Percentiles rank a stretch among this genome's conserved stretches.
Conservation (phyloP, 345 rosid species). For the Arabis hirsuta region DNA sequence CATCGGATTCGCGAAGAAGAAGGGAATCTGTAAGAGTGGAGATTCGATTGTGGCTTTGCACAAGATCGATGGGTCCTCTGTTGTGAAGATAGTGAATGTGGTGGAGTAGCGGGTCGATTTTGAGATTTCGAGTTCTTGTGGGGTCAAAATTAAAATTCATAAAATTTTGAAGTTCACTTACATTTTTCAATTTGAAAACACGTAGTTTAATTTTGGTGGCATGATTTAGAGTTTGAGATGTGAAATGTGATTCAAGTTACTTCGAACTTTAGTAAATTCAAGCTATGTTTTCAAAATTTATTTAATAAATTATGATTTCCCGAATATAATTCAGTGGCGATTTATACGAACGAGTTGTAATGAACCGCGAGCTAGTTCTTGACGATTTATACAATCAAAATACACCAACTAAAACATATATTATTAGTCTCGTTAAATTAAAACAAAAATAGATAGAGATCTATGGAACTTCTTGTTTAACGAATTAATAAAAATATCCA, state of each 20-base stretch:
- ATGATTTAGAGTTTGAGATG: no score
- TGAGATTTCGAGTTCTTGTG: not conserved
- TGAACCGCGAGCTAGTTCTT: no score
- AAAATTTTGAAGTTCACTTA: not conserved
- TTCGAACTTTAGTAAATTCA: no score
- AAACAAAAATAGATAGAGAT: no score
- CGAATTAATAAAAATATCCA: not conserved
- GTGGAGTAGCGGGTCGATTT: conserved; percentile 6
- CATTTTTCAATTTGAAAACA: not conserved
- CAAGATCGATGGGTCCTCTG: conserved; percentile 16
- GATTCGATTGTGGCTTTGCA: conserved; percentile 61
- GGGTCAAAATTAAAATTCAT: not conserved
- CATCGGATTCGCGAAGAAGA: conserved; percentile 57
- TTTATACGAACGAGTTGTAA: no score
- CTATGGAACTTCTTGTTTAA: not conserved
- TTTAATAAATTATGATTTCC: no score
- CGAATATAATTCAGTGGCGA: no score
- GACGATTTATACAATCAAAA: no score
- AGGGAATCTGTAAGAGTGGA: conserved; percentile 59
- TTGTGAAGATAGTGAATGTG: conserved; percentile 11
- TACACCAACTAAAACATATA: no score
- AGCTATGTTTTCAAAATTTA: no score
- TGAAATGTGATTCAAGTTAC: no score
- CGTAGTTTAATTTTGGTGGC: not conserved
- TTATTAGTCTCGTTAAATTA: no score